phyloP scores from a whole-genome alignment of 1,284 basidiomycete species.

The Cutaneotrichosporon sp. region DNA sequence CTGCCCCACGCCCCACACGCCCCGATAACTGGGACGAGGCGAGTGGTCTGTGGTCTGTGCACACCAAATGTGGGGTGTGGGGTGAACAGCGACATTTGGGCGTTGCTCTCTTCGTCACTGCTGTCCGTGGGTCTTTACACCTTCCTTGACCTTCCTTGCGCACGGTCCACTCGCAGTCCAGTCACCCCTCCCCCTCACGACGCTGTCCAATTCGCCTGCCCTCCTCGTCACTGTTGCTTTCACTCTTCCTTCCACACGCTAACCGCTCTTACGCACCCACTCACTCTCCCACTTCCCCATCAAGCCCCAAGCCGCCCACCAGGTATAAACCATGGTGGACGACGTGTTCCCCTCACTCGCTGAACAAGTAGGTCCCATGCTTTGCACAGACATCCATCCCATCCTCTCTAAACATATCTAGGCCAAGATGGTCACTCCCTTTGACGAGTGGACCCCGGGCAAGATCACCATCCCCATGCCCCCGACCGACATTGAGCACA shows the following conservation, averaged over 20 bases:
- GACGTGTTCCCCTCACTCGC: neutral
- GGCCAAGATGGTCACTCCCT: constrained; percentile 7
- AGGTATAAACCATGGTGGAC: neutral
- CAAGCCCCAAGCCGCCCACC: neutral
- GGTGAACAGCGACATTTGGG: too few species aligned
- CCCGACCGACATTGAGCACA: constrained; percentile 1
- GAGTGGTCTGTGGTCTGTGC: too few species aligned
- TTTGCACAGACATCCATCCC: neutral
- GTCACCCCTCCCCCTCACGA: too few species aligned
- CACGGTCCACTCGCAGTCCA: neutral
- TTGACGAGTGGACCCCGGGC: constrained; percentile 10
- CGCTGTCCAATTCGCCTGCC: too few species aligned
- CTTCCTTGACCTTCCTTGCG: neutral
- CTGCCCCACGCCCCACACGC: too few species aligned
- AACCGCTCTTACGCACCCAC: neutral
- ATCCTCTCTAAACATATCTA: neutral
- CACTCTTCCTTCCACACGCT: neutral
- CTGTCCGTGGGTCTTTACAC: neutral
- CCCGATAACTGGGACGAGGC: too few species aligned
- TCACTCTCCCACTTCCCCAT: neutral
- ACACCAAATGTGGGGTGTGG: too few species aligned
- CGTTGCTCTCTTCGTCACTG: too few species aligned
- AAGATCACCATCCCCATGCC: constrained; percentile 8
- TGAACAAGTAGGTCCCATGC: constrained; percentile 1
- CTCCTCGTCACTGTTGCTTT: neutral